Evolutionary conservation across 2,329 filamentous ascomycete genomes (phyloP).

Genomic region (Mariannaea elegans): DNA sequence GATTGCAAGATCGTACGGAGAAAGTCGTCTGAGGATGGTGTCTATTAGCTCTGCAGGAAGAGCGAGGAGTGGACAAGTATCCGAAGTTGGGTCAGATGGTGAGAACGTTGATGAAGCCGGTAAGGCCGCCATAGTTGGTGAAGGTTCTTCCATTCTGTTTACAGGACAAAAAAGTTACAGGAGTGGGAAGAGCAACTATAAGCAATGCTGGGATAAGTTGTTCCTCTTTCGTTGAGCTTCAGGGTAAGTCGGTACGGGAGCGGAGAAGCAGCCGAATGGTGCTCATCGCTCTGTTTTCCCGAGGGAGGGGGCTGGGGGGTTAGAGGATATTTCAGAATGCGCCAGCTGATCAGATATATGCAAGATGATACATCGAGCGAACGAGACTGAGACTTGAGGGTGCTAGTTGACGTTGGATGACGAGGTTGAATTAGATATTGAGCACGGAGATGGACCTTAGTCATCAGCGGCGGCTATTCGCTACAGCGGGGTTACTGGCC

Average conservation of each 20-base stretch:
- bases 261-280: background rate
- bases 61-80: slow-evolving; percentile 52
- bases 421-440: background rate
- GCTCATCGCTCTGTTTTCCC: background rate
- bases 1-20: slow-evolving; percentile 68
- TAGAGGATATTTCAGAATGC: background rate
- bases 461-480: too few relatives aligned
- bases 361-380: background rate
- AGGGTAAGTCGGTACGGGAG: background rate
- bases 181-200: background rate
- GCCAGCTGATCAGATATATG: too few relatives aligned
- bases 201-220: background rate
- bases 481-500: too few relatives aligned
- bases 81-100: background rate
- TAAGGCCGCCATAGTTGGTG: background rate
- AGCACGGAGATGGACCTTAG: background rate
- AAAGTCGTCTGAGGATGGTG: slow-evolving; percentile 73
- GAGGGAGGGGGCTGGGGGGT: background rate
- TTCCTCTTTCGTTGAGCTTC: background rate
- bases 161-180: background rate
- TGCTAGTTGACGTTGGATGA: background rate
- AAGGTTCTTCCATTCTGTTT: background rate
- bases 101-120: slow-evolving; percentile 6
- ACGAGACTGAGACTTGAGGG: background rate
- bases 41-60: slow-evolving; percentile 82